A percentile compares a stretch with the other conserved stretches of the same genome.
Evolutionary conservation across 2,329 filamentous ascomycete species (phyloP).

Genomic region (Alternaria ethzedia): DNA sequence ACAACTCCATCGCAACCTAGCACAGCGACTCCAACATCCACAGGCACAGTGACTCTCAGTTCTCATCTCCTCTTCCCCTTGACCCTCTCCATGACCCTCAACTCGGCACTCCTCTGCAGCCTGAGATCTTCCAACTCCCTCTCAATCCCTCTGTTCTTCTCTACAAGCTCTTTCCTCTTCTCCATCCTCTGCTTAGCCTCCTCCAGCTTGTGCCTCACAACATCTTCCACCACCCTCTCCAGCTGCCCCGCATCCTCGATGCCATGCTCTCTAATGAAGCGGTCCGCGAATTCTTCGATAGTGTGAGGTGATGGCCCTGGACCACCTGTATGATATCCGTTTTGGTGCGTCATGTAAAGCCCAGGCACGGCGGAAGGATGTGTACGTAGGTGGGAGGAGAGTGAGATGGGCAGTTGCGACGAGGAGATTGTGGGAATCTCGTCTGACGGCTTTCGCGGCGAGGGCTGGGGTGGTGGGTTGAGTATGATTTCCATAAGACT

Average conservation of each 20-base stretch:
- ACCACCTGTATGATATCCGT: constrained; percentile 57
- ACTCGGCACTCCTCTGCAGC: constrained; percentile 54
- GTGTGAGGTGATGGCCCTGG: constrained; percentile 49
- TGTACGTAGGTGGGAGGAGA: constrained; percentile 52
- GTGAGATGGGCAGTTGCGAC: constrained; percentile 50
- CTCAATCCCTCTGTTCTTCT: constrained; percentile 51
- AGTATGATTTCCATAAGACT: constrained; percentile 50
- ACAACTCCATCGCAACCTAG: background rate
- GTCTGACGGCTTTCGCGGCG: constrained; percentile 27
- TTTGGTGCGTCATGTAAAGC: constrained; percentile 53
- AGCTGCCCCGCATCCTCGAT: constrained; percentile 47
- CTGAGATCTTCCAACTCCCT: constrained; percentile 52
- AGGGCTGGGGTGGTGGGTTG: constrained; percentile 33
- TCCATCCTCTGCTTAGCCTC: constrained; percentile 47
- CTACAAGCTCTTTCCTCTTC: constrained; percentile 49
- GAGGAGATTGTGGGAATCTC: constrained; percentile 37
- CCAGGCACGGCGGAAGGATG: constrained; percentile 53
- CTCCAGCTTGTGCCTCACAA: constrained; percentile 44
- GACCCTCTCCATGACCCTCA: constrained; percentile 52
- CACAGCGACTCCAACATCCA: background rate
- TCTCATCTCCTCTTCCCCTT: constrained; percentile 39
- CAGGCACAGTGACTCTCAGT: background rate
- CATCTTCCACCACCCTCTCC: constrained; percentile 40
- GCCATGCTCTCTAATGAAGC: constrained; percentile 49
- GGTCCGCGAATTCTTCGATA: constrained; percentile 45